A percentile compares a stretch with the other conserved stretches of the same genome.
These are phyloP conservation scores for Orbilia quercus DNA, from an alignment of 2,329 filamentous ascomycete species.

Conservation along the genomic window DNA sequence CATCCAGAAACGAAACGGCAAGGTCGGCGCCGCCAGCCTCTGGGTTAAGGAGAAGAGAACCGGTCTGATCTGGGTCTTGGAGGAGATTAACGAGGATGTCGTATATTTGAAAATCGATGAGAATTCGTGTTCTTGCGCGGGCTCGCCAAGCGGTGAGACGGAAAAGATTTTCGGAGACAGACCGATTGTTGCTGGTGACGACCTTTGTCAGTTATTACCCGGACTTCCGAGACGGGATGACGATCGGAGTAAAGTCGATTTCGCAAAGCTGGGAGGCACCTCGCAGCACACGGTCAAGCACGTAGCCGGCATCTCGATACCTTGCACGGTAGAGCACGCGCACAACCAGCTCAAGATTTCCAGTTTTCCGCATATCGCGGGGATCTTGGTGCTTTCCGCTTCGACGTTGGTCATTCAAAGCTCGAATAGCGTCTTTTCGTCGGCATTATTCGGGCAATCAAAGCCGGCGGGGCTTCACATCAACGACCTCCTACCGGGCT, in stretches of 20 bases:
- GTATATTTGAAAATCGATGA: conserved; percentile 70
- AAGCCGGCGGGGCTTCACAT: conserved; percentile 83
- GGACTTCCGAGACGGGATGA: conserved; percentile 80
- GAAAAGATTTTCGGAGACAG: conserved; percentile 69
- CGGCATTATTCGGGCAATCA: conserved; percentile 88
- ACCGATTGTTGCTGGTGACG: conserved; percentile 67
- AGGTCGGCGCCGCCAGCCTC: conserved; percentile 88
- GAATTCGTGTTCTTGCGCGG: conserved; percentile 12
- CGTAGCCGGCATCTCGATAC: conserved; percentile 80
- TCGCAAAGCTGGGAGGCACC: conserved; percentile 76
- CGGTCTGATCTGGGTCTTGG: conserved; percentile 95
- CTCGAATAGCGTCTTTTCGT: conserved; percentile 93
- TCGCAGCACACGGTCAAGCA: conserved; percentile 88
- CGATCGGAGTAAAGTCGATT: conserved; percentile 75
- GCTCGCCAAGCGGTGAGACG: conserved; percentile 39
- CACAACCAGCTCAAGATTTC: conserved; percentile 82
- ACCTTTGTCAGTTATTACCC: conserved; percentile 82
- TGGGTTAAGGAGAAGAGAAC: conserved; percentile 99
- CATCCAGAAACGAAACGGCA: conserved; percentile 93
- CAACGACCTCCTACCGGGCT: conserved; percentile 83
- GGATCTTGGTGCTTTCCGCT: conserved; percentile 91
- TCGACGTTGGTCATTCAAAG: conserved; percentile 82
- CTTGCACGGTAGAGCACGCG: conserved; percentile 81
- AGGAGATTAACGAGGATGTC: conserved; percentile 96
- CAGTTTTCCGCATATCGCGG: conserved; percentile 96